Evolutionary conservation across 2,329 filamentous ascomycete species (phyloP).

Genomic region (Claviceps digitariae): DNA sequence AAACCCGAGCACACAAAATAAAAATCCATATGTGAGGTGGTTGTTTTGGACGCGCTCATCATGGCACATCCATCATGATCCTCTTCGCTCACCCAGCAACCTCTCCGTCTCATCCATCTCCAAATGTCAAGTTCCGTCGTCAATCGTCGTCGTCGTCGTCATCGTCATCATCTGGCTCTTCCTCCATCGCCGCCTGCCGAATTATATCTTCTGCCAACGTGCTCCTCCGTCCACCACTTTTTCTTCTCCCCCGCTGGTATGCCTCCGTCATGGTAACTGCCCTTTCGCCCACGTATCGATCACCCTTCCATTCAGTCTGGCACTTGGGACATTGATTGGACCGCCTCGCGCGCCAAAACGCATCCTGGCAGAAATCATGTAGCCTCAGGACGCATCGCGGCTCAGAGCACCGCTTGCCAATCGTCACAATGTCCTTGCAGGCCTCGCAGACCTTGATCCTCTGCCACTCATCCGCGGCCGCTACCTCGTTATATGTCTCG

Average conservation of each 20-base stretch:
- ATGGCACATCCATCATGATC: neutral
- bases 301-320: constrained; percentile 33
- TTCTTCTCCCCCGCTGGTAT: constrained; percentile 29
- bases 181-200: constrained; percentile 11
- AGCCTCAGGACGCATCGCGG: constrained; percentile 55
- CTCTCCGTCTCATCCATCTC: neutral
- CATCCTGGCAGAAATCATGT: constrained; percentile 63
- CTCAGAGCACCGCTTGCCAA: constrained; percentile 63
- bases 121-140: neutral
- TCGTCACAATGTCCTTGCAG: constrained; percentile 79
- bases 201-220: constrained; percentile 23
- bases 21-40: neutral
- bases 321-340: constrained; percentile 53
- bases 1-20: neutral
- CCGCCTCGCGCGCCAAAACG: constrained; percentile 55
- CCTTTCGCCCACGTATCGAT: constrained; percentile 40
- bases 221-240: constrained; percentile 19
- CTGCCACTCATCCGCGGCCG: constrained; percentile 46
- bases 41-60: neutral
- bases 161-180: constrained; percentile 1
- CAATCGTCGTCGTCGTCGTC: neutral
- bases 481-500: constrained; percentile 76
- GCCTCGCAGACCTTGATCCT: constrained; percentile 78
- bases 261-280: constrained; percentile 41
- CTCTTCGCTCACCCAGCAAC: neutral